Evolutionary conservation across 2,329 filamentous ascomycete genomes (phyloP).

Genomic region (Orbilia brochopaga): DNA sequence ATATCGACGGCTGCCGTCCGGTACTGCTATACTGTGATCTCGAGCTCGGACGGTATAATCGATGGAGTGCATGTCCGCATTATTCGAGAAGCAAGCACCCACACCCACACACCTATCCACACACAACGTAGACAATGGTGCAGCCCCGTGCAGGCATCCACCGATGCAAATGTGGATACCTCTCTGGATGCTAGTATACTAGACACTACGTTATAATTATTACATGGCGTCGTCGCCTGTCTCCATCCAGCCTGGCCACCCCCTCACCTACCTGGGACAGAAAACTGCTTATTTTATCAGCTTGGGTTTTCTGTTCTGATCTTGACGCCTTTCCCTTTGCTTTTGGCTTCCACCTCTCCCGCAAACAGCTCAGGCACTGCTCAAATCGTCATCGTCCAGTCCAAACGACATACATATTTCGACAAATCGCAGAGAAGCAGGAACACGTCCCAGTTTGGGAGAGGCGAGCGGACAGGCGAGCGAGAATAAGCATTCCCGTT

Average conservation of each 20-base stretch:
- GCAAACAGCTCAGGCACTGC: constrained; percentile 45
- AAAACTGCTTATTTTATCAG: constrained; percentile 3
- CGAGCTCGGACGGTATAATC: neutral
- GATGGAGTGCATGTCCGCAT: too few relatives aligned
- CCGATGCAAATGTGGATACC: constrained; percentile 6
- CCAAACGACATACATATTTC: neutral
- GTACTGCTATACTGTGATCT: neutral
- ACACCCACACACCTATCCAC: neutral
- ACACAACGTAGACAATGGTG: neutral
- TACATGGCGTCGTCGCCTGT: neutral
- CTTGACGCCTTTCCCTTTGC: constrained; percentile 11
- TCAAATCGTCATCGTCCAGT: constrained; percentile 51
- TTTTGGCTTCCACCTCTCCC: constrained; percentile 43
- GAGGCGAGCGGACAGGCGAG: constrained; percentile 7
- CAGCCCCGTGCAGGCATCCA: constrained; percentile 5
- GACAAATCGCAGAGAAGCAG: constrained; percentile 10
- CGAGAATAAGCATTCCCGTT: constrained; percentile 42
- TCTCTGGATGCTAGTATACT: neutral
- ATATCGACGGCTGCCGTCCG: neutral
- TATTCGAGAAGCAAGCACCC: too few relatives aligned
- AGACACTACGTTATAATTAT: constrained; percentile 4
- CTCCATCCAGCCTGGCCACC: constrained; percentile 2
- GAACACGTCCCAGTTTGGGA: constrained; percentile 7
- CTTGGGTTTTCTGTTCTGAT: constrained; percentile 11
- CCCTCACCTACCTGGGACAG: constrained; percentile 7